Evolutionary conservation across 257 asterid species (phyloP).

Genomic region (Fraxinus quadrangulata): DNA sequence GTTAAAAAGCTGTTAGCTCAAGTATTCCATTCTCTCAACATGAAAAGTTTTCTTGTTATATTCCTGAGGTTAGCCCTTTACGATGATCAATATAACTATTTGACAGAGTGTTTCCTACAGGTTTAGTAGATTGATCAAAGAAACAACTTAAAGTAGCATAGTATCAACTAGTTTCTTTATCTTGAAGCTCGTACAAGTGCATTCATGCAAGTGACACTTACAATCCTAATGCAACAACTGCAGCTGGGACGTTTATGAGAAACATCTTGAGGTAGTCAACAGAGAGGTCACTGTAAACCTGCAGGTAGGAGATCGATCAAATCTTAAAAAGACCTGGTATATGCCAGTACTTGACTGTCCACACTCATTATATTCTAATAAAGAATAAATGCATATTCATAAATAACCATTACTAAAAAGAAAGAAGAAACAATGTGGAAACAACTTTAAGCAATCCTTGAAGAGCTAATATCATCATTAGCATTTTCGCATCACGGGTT

Average conservation of each 20-base stretch:
- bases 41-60: not conserved
- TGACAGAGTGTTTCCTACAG: not conserved
- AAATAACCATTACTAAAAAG: not conserved
- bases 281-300: slow-evolving; percentile 93
- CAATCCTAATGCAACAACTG: slow-evolving; percentile 91
- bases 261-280: slow-evolving; percentile 95
- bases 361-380: not conserved
- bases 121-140: not conserved
- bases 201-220: slow-evolving; percentile 42
- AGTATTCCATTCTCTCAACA: not conserved
- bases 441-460: not conserved
- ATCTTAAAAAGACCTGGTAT: not conserved
- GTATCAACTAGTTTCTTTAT: not conserved
- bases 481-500: not conserved
- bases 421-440: not conserved
- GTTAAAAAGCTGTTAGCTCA: slow-evolving; percentile 17
- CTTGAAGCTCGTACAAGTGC: not conserved
- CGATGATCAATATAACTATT: slow-evolving; percentile 8
- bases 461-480: not conserved
- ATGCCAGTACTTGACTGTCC: not conserved
- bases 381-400: not conserved
- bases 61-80: not conserved
- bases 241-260: slow-evolving; percentile 84
- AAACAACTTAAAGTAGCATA: not conserved
- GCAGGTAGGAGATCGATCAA: slow-evolving; percentile 24